These are phyloP conservation scores for Raddia guianensis DNA, from an alignment of 176 grass and related monocot species.

Conservation along the genomic window DNA sequence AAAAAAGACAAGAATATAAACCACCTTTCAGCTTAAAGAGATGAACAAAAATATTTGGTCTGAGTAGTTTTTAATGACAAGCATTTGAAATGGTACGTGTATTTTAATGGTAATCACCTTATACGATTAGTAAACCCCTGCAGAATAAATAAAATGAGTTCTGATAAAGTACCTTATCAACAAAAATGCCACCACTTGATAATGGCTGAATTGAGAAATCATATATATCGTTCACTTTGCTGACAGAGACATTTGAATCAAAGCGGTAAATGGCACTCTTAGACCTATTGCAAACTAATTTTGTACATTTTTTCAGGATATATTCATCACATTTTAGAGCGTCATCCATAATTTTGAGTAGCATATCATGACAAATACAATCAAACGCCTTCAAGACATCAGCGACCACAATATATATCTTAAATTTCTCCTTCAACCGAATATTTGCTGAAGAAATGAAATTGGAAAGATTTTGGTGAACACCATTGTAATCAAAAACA, in stretches of 20 bases:
- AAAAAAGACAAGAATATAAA: not conserved
- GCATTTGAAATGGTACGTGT: conserved; percentile 13
- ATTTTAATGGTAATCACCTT: conserved; percentile 5
- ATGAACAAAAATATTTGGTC: not conserved
- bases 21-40: not conserved
- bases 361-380: conserved; percentile 69
- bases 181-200: conserved; percentile 61
- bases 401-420: conserved; percentile 89
- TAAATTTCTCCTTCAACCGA: conserved; percentile 34
- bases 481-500: conserved; percentile 86
- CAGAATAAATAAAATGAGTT: conserved; percentile 30
- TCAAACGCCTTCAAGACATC: conserved; percentile 92
- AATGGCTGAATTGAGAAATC: conserved; percentile 65
- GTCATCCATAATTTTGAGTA: conserved; percentile 61
- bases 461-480: conserved; percentile 56
- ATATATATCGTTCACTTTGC: conserved; percentile 17
- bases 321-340: conserved; percentile 62
- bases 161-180: conserved; percentile 68
- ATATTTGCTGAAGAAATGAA: conserved; percentile 61
- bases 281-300: conserved; percentile 55
- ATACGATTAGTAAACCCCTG: not conserved
- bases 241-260: conserved; percentile 56
- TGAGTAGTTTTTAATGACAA: conserved; percentile 3
- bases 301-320: conserved; percentile 55
- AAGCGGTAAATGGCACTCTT: conserved; percentile 42